Evolutionary conservation across 2,329 filamentous ascomycete genomes (phyloP), one percentile per base, ranked within the genome.

Genomic region (Trichophyton schoenleinii): DNA sequence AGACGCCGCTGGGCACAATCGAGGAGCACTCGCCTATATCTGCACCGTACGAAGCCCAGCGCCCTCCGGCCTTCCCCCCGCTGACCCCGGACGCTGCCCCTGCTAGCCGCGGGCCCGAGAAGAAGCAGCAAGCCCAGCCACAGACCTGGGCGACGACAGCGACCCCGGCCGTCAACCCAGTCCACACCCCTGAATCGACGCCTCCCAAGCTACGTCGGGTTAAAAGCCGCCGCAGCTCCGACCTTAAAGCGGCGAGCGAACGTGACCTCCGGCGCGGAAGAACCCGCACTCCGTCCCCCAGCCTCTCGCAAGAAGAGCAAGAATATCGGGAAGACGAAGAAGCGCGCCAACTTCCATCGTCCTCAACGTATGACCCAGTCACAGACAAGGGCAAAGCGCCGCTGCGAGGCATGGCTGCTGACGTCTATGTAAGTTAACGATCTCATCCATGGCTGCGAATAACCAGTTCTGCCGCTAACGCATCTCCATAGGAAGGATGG

Each of bases 371-470:
- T 78, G 87, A 87, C 72, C 88, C 89, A 69, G 81, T 90, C 76
- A 88, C 87, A 75, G 91, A 92, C 78, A 89, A 91, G 81, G 88
- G 89, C 79, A 91, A 90, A 78, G 86, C 55, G 20, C 88, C 89
- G 74, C 79, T 87, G 72, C 87, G 85, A 79, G 87, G 86, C 77
- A 96, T 96, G 89, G 82, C 89, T 15, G 63, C 63, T 74, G 89
- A 96, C 81, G 87, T 95, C 78, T 96, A 88, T 79, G 91, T 96
- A 83, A 87, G 90, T 88, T 67, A 3, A 18, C 34, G 41, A 25
- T 57, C 8, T 59, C 46, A 11, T 34, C 34, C 15, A 7, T 28
- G 15, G n/a, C n/a, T 44, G 4, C 15, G 5, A 44, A n/a, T 18
- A 20, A n/a, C n/a, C 5, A 44, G 15, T 44, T 44, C n/a, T n/a